Conservation (phyloP, 768 basidiomycete genomes). For the Rubroboletus pulcherrimus region DNA sequence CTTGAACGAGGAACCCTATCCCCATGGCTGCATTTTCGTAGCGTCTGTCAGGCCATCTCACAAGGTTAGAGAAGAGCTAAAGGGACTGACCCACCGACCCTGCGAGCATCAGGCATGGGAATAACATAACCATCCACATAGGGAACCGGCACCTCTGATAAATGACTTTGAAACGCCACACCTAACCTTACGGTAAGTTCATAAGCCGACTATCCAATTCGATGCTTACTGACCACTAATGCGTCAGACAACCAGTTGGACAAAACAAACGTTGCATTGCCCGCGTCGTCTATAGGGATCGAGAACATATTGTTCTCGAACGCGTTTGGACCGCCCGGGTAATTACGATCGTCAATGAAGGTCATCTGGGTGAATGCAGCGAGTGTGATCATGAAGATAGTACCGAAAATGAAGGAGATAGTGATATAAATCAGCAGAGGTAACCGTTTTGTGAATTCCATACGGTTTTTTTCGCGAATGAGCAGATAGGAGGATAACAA, state of each 20-base stretch:
- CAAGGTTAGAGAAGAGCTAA: not conserved
- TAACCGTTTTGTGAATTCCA: constrained; percentile 1
- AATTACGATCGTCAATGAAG: constrained; percentile 32
- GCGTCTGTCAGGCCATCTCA: not conserved
- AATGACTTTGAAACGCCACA: constrained; percentile 19
- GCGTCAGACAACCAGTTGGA: constrained; percentile 17
- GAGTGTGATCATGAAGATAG: constrained; percentile 15
- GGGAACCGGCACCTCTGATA: constrained; percentile 1
- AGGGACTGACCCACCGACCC: constrained; percentile 5
- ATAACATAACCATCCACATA: constrained; percentile 3
- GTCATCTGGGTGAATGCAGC: constrained; percentile 24
- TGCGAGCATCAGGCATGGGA: constrained; percentile 12
- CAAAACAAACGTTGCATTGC: constrained; percentile 4
- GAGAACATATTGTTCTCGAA: constrained; percentile 9
- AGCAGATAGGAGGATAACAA: constrained; percentile 8
- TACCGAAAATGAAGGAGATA: constrained; percentile 9
- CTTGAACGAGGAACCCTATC: too few species aligned
- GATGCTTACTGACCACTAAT: constrained; percentile 13
- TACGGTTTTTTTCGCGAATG: not conserved
- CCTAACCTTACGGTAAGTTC: not conserved
- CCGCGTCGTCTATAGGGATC: too few species aligned
- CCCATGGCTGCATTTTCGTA: constrained; percentile 2
- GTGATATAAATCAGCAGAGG: constrained; percentile 7
- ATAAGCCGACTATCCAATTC: not conserved
- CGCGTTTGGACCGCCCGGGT: constrained; percentile 29